Percentiles rank a stretch among this genome's conserved stretches.
These are phyloP conservation scores for Suillus subluteus DNA, from an alignment of 768 basidiomycete genomes.

Conservation along the genomic window DNA sequence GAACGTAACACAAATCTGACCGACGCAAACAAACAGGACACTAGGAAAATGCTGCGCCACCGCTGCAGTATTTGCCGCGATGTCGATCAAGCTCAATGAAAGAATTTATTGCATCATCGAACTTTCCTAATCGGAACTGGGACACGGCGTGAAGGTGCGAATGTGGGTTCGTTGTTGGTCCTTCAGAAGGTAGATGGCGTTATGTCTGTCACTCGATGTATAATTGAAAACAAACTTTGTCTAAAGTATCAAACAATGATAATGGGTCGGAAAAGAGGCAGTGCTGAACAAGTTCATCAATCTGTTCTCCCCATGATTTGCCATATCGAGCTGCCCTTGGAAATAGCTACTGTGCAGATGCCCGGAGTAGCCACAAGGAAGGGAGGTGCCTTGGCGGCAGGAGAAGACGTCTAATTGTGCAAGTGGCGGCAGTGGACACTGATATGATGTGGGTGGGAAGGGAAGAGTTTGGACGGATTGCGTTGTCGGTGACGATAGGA, in stretches of 20 bases:
- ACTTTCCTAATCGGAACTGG: conserved; percentile 69
- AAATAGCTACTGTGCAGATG: conserved; percentile 64
- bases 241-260: conserved; percentile 71
- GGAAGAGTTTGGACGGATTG: conserved; percentile 61
- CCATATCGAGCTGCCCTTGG: conserved; percentile 84
- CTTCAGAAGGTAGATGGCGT: conserved; percentile 36
- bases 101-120: conserved; percentile 79
- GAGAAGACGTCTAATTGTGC: no score
- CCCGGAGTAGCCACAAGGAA: conserved; percentile 74
- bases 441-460: conserved; percentile 50
- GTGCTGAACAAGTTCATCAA: conserved; percentile 77
- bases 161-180: conserved; percentile 60
- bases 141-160: conserved; percentile 79
- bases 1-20: no score
- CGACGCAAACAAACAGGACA: no score
- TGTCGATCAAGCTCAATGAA: conserved; percentile 77
- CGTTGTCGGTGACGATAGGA: conserved; percentile 72
- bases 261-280: conserved; percentile 80
- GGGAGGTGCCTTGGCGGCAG: conserved; percentile 49
- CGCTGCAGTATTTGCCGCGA: no score
- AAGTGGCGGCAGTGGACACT: conserved; percentile 17
- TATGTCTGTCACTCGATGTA: not conserved
- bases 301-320: conserved; percentile 78
- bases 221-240: conserved; percentile 47
- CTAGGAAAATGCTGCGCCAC: no score